These are phyloP conservation scores for Populus euphratica DNA, from an alignment of 345 rosid species.

Conservation along the genomic window DNA sequence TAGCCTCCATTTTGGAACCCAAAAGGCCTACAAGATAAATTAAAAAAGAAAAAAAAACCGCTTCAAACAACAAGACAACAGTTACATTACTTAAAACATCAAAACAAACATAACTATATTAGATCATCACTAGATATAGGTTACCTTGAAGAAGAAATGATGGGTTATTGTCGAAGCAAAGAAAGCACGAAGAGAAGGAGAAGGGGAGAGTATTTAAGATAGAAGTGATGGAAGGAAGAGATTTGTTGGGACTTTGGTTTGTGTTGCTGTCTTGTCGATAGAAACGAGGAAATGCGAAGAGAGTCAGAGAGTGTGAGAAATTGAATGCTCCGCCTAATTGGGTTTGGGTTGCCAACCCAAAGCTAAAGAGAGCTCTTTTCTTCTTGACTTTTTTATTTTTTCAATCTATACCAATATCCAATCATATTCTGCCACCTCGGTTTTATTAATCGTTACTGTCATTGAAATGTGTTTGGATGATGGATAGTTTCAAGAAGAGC, in stretches of 20 bases:
- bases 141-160: neutral
- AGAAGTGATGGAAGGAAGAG: neutral
- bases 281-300: constrained; percentile 25
- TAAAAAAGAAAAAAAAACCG: neutral
- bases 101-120: neutral
- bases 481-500: no score
- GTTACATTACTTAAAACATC: neutral
- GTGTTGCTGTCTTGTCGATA: constrained; percentile 20
- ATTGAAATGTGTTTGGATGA: no score
- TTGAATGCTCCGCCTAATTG: constrained; percentile 46
- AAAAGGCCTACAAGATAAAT: constrained; percentile 1
- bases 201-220: neutral
- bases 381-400: neutral
- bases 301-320: neutral
- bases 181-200: neutral
- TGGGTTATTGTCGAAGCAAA: neutral
- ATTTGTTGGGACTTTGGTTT: neutral
- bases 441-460: neutral
- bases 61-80: neutral
- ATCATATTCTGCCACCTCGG: neutral
- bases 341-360: constrained; percentile 4
- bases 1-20: constrained; percentile 58
- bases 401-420: no score
- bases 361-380: neutral
- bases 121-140: neutral